Evolutionary conservation across 129 eudicot species (phyloP).

Genomic region (Flaveria ramosissima): DNA sequence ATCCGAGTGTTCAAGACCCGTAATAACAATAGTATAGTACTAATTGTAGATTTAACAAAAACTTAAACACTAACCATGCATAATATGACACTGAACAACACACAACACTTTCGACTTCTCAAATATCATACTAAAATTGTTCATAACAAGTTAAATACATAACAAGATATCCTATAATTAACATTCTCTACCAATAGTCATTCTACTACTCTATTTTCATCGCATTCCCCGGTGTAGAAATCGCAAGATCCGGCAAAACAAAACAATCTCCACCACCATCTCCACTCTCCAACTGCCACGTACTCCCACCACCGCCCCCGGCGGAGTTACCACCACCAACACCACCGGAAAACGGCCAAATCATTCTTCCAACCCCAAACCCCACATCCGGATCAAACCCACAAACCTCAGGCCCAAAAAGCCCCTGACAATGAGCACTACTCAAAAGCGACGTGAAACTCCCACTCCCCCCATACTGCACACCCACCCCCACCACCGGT

Average conservation of each 20-base stretch:
- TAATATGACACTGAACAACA: not conserved
- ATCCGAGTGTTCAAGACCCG: no score
- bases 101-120: not conserved
- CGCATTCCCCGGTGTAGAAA: slow-evolving; percentile 39
- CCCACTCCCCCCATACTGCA: slow-evolving; percentile 18
- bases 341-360: slow-evolving; percentile 58
- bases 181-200: not conserved
- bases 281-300: slow-evolving; percentile 39
- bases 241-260: slow-evolving; percentile 47
- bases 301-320: slow-evolving; percentile 26
- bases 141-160: not conserved
- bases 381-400: slow-evolving; percentile 48
- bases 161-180: not conserved
- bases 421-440: slow-evolving; percentile 27
- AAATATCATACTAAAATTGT: not conserved
- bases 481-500: not conserved
- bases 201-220: slow-evolving; percentile 24
- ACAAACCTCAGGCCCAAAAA: slow-evolving; percentile 47
- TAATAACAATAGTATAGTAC: no score
- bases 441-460: slow-evolving; percentile 61
- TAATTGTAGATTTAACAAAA: no score
- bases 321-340: slow-evolving; percentile 17
- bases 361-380: slow-evolving; percentile 51
- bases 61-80: not conserved
- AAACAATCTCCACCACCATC: slow-evolving; percentile 36